phyloP scores from a whole-genome alignment of 2,329 filamentous ascomycete species.

The Xylaria sp. region DNA sequence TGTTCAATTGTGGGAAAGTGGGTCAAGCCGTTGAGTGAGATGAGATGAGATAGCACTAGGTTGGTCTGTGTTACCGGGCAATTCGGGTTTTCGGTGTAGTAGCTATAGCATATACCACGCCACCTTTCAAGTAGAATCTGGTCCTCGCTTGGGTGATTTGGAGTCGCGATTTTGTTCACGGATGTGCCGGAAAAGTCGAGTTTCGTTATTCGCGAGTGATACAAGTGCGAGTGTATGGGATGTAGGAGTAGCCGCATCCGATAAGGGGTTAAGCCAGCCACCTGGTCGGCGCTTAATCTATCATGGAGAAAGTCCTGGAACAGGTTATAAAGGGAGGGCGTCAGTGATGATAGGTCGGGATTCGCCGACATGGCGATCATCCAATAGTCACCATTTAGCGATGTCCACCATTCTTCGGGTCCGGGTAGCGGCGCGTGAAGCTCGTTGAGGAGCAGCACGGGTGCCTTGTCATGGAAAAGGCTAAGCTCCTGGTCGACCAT shows the following conservation, averaged over 20 bases:
- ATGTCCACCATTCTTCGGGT: constrained; percentile 70
- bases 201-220: constrained; percentile 71
- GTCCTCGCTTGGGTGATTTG: constrained; percentile 68
- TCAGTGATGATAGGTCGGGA: constrained; percentile 57
- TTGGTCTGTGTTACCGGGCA: constrained; percentile 72
- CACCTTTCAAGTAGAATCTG: constrained; percentile 72
- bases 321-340: constrained; percentile 69
- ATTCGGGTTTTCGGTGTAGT: constrained; percentile 57
- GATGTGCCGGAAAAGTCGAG: constrained; percentile 70
- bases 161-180: not conserved
- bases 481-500: constrained; percentile 79
- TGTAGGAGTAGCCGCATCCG: constrained; percentile 75
- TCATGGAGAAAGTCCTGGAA: constrained; percentile 76
- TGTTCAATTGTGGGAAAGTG: constrained; percentile 75
- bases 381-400: constrained; percentile 69
- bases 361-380: constrained; percentile 65
- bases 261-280: constrained; percentile 58
- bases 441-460: constrained; percentile 72
- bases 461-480: constrained; percentile 71
- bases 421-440: constrained; percentile 71
- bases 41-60: constrained; percentile 75
- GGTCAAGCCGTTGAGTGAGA: constrained; percentile 74
- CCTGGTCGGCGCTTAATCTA: constrained; percentile 49
- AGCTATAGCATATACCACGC: constrained; percentile 70
- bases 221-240: constrained; percentile 72